phyloP scores from a whole-genome alignment of 495 filamentous ascomycete species.

The Hypoxylon crocopeplum region DNA sequence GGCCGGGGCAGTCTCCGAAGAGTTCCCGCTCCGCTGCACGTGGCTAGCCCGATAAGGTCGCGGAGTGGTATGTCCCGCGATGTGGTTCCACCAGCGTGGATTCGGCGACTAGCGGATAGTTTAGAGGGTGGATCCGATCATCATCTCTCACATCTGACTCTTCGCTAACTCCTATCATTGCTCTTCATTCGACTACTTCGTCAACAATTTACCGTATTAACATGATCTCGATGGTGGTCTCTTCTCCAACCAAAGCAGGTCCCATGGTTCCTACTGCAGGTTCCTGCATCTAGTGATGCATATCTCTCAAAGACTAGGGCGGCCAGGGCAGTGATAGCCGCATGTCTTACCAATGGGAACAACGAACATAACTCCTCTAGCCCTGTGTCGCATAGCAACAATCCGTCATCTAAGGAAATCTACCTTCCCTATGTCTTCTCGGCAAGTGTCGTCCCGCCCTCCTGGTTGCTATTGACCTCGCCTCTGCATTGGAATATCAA shows the following conservation, averaged over 20 bases:
- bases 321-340: conserved; percentile 13
- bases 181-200: too few relatives aligned
- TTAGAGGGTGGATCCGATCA: too few relatives aligned
- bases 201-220: too few relatives aligned
- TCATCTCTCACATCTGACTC: too few relatives aligned
- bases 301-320: background rate
- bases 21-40: conserved; percentile 18
- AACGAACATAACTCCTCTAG: background rate
- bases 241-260: conserved; percentile 4
- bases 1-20: conserved; percentile 21
- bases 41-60: conserved; percentile 41
- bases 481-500: conserved; percentile 11
- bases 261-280: too few relatives aligned
- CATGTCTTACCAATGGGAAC: conserved; percentile 19
- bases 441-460: conserved; percentile 28
- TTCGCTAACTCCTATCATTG: too few relatives aligned
- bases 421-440: conserved; percentile 5
- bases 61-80: conserved; percentile 44
- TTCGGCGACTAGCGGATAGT: too few relatives aligned
- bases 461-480: conserved; percentile 23
- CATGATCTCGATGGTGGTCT: too few relatives aligned
- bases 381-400: conserved; percentile 5
- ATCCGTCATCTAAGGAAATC: conserved; percentile 3
- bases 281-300: conserved; percentile 27
- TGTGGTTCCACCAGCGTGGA: conserved; percentile 30